A percentile compares a stretch with the other conserved stretches of the same genome.
Evolutionary conservation across 2,329 filamentous ascomycete genomes (phyloP).

Genomic region (Elsinoe fawcettii): DNA sequence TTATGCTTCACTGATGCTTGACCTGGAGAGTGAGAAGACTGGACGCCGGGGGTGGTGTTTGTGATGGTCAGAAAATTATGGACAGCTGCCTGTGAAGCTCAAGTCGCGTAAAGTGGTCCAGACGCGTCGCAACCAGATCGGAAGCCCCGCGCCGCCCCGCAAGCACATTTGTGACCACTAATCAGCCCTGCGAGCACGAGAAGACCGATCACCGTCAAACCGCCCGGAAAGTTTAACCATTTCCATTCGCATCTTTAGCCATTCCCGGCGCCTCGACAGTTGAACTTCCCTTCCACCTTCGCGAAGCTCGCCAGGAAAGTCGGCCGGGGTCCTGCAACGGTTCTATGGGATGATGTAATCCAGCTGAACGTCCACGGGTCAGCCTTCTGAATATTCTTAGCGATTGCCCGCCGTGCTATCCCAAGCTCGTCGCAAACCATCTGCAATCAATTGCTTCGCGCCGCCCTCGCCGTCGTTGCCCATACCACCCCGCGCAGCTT

Average conservation of each 20-base stretch:
- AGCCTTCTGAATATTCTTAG: not conserved
- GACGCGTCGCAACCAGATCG: not conserved
- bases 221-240: not conserved
- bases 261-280: not conserved
- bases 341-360: constrained; percentile 15
- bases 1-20: not conserved
- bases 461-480: not conserved
- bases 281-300: not conserved
- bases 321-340: constrained; percentile 6
- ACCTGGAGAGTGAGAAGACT: not conserved
- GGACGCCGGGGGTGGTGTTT: not conserved
- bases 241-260: not conserved
- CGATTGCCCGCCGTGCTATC: not conserved
- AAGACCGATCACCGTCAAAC: not conserved
- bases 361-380: not conserved
- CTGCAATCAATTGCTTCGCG: not conserved
- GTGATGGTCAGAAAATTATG: not conserved
- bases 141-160: not conserved
- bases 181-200: not conserved
- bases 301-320: not conserved
- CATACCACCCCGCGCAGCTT: not conserved
- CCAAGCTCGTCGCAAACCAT: not conserved
- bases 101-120: constrained; percentile 10
- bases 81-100: constrained; percentile 12
- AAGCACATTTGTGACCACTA: too few relatives aligned